Conservation (phyloP, 352 stramenopile genomes). For the Globisporangium mamillatum region DNA sequence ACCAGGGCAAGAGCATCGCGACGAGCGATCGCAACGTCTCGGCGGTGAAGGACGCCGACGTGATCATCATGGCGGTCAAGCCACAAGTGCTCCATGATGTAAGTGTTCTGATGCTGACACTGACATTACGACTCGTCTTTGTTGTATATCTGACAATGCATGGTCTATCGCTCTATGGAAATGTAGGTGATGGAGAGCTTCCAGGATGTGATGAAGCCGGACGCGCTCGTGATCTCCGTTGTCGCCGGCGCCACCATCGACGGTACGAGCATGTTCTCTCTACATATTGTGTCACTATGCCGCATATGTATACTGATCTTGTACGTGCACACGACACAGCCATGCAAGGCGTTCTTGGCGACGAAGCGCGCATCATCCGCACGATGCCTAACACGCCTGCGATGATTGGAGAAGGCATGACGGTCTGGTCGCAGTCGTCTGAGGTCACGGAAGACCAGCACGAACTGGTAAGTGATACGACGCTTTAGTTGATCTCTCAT, state of each 20-base stretch:
- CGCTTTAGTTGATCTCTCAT: not conserved
- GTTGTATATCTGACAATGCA: not conserved
- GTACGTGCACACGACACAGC: conserved; percentile 7
- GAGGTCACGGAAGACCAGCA: conserved; percentile 79
- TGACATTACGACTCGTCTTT: not conserved
- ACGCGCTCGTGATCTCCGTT: conserved; percentile 80
- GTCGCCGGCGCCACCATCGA: conserved; percentile 81
- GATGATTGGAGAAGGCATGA: conserved; percentile 93
- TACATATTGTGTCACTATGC: not conserved
- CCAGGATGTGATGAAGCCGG: conserved; percentile 42
- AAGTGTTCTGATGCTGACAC: conserved; percentile 4
- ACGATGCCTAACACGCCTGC: conserved; percentile 96
- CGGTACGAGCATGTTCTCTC: conserved; percentile 11
- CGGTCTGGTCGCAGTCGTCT: conserved; percentile 88
- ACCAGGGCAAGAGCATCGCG: conserved; percentile 47
- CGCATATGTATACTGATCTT: not conserved
- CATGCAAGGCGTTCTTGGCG: conserved; percentile 54
- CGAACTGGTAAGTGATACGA: conserved; percentile 30
- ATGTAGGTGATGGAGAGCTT: conserved; percentile 65
- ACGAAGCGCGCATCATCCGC: conserved; percentile 83
- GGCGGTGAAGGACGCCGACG: conserved; percentile 76
- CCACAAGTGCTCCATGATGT: conserved; percentile 91
- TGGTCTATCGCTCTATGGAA: not conserved
- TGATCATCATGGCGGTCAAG: conserved; percentile 94
- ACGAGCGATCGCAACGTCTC: conserved; percentile 61